Base-by-base conservation (phyloP, 768 basidiomycete genomes). In the Rhizopogon rudus region DNA sequence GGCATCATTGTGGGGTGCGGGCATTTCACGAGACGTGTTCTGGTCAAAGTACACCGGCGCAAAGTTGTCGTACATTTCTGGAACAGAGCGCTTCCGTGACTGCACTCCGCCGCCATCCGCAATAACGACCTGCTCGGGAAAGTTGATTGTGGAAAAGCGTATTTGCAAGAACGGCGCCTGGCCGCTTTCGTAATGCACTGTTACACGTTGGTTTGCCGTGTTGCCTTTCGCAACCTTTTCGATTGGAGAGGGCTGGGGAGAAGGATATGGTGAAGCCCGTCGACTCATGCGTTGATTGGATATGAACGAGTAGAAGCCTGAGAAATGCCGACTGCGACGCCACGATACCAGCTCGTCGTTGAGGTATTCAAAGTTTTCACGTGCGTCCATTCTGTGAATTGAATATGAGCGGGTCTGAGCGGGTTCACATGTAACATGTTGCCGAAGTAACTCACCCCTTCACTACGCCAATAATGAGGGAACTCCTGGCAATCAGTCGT, bases 391-490 rank as follows among this genome's bases (percentile, higher is more conserved):
- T 7, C 86, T 25, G 31, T 37, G 25, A 54, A 43, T 12, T 45
- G 5, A 17, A 13, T 44, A 60, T 25, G 53, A 45, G n/a, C 13
- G 0, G 39, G 25, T 13, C 22, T 25, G 54, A 45, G n/a, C 13
- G 0, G 39, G 29, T 13, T 25, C 4, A 25, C 22, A 35, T 39
- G 13, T 1, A 40, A 52, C 8, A 35, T 29, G 13, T 0, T 20
- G 44, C 7, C 9, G 37, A 17, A 7, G n/a, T 1, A 25, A 68
- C 82, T 54, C 57, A 89, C 89, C 89, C 88, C 72, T 84, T 84
- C 29, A 82, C 69, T 20, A 84, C 59, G 16, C 89, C 90, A 53
- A 86, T 77, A 55, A 81, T 77, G 17, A 91, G 64, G 59, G 71
- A 77, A 0, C 74, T 77, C 44, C 87, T 75, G 3, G 76, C 75